These are phyloP conservation scores for Schizochytrium sp. DNA, from an alignment of 108 stramenopile species.

Conservation along the genomic window DNA sequence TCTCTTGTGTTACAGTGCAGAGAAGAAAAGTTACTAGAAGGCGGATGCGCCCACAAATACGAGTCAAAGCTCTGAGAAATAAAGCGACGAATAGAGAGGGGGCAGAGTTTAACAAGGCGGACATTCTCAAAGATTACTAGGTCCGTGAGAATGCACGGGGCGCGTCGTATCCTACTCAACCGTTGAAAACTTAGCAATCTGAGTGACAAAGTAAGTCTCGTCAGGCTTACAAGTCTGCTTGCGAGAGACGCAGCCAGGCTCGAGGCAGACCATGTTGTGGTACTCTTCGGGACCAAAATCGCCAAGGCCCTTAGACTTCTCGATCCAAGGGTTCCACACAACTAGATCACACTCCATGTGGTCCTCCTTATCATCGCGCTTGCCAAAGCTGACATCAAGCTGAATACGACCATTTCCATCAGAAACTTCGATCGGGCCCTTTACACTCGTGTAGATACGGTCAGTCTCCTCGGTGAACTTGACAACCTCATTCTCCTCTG, in stretches of 20 bases:
- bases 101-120: too few relatives aligned
- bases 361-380: not conserved
- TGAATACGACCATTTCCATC: not conserved
- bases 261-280: constrained; percentile 72
- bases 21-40: too few relatives aligned
- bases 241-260: constrained; percentile 73
- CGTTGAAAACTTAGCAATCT: constrained; percentile 22
- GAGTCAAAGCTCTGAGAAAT: too few relatives aligned
- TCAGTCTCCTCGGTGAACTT: constrained; percentile 56
- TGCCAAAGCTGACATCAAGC: not conserved
- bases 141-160: too few relatives aligned
- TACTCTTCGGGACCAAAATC: constrained; percentile 73
- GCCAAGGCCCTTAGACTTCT: constrained; percentile 65
- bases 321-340: constrained; percentile 76
- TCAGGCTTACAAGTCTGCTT: constrained; percentile 20
- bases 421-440: not conserved
- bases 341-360: constrained; percentile 65
- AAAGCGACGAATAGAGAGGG: too few relatives aligned
- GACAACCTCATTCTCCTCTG: constrained; percentile 7
- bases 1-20: too few relatives aligned
- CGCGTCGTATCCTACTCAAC: not conserved
- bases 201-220: not conserved
- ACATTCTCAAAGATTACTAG: too few relatives aligned
- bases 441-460: constrained; percentile 49
- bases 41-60: too few relatives aligned